These are phyloP conservation scores for Solanum bukasovii DNA, from an alignment of 257 asterid species.

Conservation along the genomic window DNA sequence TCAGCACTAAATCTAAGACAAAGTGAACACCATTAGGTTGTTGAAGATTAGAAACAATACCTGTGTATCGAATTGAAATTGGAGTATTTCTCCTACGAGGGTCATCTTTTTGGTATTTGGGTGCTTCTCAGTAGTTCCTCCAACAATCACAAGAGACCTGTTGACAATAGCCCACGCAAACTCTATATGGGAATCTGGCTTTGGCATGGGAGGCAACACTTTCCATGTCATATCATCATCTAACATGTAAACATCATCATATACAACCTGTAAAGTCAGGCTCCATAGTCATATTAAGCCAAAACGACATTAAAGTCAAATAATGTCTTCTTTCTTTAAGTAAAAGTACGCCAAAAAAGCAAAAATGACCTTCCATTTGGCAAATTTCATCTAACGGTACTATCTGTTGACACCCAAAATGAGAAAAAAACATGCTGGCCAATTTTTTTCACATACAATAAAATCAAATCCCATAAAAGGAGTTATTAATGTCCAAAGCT, in stretches of 20 bases:
- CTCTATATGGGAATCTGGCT: slow-evolving; percentile 93
- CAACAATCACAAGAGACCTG: slow-evolving; percentile 58
- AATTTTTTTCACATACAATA: background rate
- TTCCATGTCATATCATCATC: slow-evolving; percentile 84
- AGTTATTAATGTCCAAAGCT: background rate
- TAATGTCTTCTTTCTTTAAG: background rate
- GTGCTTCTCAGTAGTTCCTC: slow-evolving; percentile 96
- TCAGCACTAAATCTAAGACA: background rate
- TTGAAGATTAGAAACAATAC: slow-evolving; percentile 17
- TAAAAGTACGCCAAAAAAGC: background rate
- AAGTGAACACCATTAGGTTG: background rate
- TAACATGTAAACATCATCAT: slow-evolving; percentile 81
- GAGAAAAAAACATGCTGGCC: background rate
- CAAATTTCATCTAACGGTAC: background rate
- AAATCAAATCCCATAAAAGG: background rate
- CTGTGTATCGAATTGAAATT: slow-evolving; percentile 58
- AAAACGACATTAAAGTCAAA: background rate
- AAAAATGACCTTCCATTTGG: background rate
- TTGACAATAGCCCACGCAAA: slow-evolving; percentile 83
- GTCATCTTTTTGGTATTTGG: slow-evolving; percentile 79
- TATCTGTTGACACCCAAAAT: background rate
- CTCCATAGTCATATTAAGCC: slow-evolving; percentile 5
- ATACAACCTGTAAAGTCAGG: slow-evolving; percentile 55
- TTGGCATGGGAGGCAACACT: slow-evolving; percentile 80
- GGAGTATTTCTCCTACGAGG: slow-evolving; percentile 76